phyloP scores from a whole-genome alignment of 2,329 filamentous ascomycete genomes.

The Cryphonectria parasitica region DNA sequence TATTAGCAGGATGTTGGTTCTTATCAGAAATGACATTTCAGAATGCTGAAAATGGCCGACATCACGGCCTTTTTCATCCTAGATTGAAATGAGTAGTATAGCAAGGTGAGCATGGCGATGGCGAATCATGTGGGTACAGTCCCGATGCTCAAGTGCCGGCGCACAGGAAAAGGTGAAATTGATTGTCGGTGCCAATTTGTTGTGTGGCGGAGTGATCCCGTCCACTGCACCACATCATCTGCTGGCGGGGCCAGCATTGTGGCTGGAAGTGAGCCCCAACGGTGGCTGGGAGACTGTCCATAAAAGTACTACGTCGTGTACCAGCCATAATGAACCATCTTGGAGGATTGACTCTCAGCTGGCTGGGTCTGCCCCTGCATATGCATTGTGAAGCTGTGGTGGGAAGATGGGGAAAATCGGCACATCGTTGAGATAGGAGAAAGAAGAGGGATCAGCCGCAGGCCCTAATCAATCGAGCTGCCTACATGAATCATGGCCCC shows the following conservation, averaged over 20 bases:
- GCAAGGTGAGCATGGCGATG: not conserved
- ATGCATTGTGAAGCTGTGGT: not conserved
- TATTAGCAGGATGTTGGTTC: not conserved
- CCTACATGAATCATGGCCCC: slow-evolving; percentile 22
- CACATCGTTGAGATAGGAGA: slow-evolving; percentile 5
- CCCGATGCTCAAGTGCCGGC: slow-evolving; percentile 1
- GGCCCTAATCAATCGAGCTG: slow-evolving; percentile 1
- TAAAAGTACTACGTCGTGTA: not conserved
- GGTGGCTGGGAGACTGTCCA: not conserved
- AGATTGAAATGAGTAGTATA: not conserved
- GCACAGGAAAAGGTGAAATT: too few relatives aligned
- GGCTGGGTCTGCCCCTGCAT: slow-evolving; percentile 19
- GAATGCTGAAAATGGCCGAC: not conserved
- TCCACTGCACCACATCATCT: not conserved
- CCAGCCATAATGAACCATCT: not conserved
- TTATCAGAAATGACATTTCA: slow-evolving; percentile 10
- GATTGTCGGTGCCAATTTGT: too few relatives aligned
- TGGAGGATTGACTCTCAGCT: not conserved
- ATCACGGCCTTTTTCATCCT: too few relatives aligned
- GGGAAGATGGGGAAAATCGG: not conserved
- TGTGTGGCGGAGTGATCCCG: not conserved
- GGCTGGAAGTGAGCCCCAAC: not conserved
- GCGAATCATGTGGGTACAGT: not conserved
- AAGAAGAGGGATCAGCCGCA: slow-evolving; percentile 13
- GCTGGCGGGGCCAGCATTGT: not conserved